Base-by-base conservation (phyloP, 139 green algal species). In the Volvox africanus region DNA sequence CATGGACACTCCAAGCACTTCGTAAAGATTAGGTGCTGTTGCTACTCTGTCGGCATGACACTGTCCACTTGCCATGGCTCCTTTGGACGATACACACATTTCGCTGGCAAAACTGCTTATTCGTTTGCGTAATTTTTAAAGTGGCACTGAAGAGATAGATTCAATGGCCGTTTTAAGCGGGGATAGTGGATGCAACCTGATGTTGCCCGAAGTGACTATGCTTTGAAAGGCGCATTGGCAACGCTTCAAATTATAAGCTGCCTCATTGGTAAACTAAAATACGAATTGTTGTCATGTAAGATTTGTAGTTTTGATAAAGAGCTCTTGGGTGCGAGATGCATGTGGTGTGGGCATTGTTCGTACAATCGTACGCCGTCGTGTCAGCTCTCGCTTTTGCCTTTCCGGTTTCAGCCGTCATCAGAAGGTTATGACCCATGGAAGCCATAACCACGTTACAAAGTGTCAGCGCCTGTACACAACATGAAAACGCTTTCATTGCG, bases 1-100 rank as follows among this genome's bases (percentile, higher is more conserved):
- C 24, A 89, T 3, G 30, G 36, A 82, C 19, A 89, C 37, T 18
- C 68, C 84, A 1, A 89, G 37, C 37, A 89, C 84, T 13, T 82
- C 82, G 71, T 88, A 88, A 11, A 80, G 33, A 32, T 36, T 79
- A 22, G 78, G 1, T 44, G 78, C 32, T 18, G 19, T 20, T 30
- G 6, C 36, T 33, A 44, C 36, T 55, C 17, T 65, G 35, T 67
- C 33, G 2, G 76, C 32, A 61, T 35, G 67, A 14, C 67, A 32
- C 24, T 75, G 67, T 75, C 11, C 67, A 75, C 22, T 32, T 12
- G 44, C 44, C 44, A 55, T 55, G 44, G 44, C 44, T 55, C 44
- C 44, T 55, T 55, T 55, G 44, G 44, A 55, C 6, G 65, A 73
- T 12, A 73, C 65, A 28, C 65, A 73, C 65, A 73, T 73, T 55